Evolutionary conservation across 805 yeast species (phyloP), one percentile per base, ranked within the genome.

Genomic region (Suhomyces sp.): DNA sequence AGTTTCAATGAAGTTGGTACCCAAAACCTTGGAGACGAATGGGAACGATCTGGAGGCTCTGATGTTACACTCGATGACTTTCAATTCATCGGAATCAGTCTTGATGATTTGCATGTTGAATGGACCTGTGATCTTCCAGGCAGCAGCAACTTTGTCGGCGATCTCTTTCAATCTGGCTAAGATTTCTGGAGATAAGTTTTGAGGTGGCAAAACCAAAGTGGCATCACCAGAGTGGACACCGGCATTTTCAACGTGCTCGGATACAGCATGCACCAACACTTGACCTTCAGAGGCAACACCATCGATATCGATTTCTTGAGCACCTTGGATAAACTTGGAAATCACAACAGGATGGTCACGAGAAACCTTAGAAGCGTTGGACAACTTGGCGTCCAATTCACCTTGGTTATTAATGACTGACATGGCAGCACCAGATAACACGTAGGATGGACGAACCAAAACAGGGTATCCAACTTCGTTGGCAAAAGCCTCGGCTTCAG

Each of bases 211-310:
- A 48, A 93, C 85, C 66, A 93, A 83, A 29, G 98, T 91, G 51
- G 99, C 99, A 74, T 93, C 99, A 73, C 99, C 99, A 49, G 97
- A 92, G 77, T 93, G 99, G 54, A 94, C 88, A 80, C 99, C 99
- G 8, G 99, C 99, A 66, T 92, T 91, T 76, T 93, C 99, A 66
- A 92, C 96, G 71, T 93, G 99, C 74, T 94, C 99, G 59, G 97
- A 89, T 54, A 93, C 88, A 54, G 97, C 98, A 72, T 93, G 99
- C 54, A 93, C 96, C 49, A 93, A 75, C 51, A 93, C 90, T 64
- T 84, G 73, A 64, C 99, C 99, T 52, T 91, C 80, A 62, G 83
- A 76, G 45, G 98, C 98, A 66, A 93, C 99, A 55, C 91, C 98
- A 76, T 93, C 99, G 62, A 93, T 88, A 72, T 93, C 99, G 63